These are phyloP conservation scores for Verticillium alfalfae DNA, from an alignment of 2,329 filamentous ascomycete species.

Conservation along the genomic window DNA sequence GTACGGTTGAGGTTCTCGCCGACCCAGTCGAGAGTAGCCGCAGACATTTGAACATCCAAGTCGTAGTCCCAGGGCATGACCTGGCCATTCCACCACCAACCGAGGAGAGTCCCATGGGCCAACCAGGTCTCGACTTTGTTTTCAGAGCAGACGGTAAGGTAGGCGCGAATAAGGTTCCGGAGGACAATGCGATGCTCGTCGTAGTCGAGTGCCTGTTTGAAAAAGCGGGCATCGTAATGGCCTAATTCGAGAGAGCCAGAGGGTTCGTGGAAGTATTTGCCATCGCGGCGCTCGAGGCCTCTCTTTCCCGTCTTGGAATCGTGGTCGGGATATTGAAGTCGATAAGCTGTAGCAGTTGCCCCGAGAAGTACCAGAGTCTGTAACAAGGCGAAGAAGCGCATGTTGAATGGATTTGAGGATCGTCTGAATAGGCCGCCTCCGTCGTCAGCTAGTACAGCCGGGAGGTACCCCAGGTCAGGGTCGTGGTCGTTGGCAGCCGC, in stretches of 20 bases:
- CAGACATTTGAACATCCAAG: constrained; percentile 73
- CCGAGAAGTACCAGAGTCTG: background rate
- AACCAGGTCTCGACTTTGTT: constrained; percentile 77
- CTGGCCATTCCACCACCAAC: constrained; percentile 83
- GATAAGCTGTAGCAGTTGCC: background rate
- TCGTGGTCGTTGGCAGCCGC: background rate
- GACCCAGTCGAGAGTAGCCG: constrained; percentile 59
- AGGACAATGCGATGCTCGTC: constrained; percentile 61
- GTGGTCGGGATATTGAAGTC: background rate
- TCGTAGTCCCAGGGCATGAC: constrained; percentile 84
- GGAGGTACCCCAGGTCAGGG: background rate
- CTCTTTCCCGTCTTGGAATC: background rate
- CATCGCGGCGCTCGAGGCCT: constrained; percentile 28
- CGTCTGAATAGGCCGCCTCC: background rate
- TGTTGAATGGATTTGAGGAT: background rate
- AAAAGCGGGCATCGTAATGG: constrained; percentile 73
- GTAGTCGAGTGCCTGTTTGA: constrained; percentile 56
- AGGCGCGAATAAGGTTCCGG: constrained; percentile 66
- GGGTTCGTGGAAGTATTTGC: constrained; percentile 59
- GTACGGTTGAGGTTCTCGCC: constrained; percentile 65
- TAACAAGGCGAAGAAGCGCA: background rate
- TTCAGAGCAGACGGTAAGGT: constrained; percentile 60
- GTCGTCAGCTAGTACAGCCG: background rate
- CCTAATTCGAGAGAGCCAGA: constrained; percentile 53
- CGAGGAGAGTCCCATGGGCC: constrained; percentile 75